phyloP scores from a whole-genome alignment of 805 yeast genomes.

The Kodamaea laetipori region DNA sequence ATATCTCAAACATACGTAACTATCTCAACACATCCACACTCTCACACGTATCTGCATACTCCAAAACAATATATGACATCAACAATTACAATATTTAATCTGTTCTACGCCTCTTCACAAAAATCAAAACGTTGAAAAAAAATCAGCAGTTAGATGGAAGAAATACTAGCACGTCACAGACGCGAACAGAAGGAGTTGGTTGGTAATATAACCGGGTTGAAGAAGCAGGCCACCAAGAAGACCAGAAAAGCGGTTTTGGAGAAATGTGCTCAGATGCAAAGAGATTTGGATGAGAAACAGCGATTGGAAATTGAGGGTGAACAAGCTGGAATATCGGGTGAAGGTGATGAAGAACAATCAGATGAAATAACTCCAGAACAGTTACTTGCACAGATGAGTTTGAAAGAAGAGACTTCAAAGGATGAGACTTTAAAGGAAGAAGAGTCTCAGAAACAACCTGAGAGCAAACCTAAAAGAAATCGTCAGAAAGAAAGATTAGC shows the following conservation, averaged over 20 bases:
- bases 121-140: neutral
- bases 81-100: no score
- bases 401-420: no score
- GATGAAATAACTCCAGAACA: neutral
- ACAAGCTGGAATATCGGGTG: neutral
- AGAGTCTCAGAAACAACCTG: no score
- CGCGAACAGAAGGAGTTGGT: conserved; percentile 68
- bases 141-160: conserved; percentile 34
- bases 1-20: no score
- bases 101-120: no score
- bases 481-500: conserved; percentile 85
- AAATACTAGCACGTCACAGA: conserved; percentile 59
- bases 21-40: no score
- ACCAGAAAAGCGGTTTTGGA: conserved; percentile 66
- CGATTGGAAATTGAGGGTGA: conserved; percentile 15
- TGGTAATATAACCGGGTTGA: conserved; percentile 70
- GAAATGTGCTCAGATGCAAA: conserved; percentile 62
- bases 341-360: neutral
- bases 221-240: conserved; percentile 81
- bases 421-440: no score
- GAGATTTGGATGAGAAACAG: conserved; percentile 56
- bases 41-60: no score
- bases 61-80: no score
- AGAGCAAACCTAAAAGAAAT: conserved; percentile 59
- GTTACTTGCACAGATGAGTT: conserved; percentile 34